Conservation (phyloP, 1,284 basidiomycete species). For the Cronartium quercuum region DNA sequence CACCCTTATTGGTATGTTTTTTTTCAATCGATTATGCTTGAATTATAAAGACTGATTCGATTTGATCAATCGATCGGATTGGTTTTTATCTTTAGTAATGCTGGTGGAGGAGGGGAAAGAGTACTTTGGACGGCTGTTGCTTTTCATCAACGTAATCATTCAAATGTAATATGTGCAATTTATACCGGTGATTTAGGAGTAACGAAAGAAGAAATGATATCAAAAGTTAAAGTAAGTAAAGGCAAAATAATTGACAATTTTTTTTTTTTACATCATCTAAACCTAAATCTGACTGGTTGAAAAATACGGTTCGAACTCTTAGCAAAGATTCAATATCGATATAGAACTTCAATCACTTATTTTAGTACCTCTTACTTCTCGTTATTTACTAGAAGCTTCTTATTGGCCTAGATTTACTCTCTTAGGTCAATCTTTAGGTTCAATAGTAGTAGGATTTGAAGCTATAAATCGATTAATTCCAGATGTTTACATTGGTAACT, state of each 20-base stretch:
- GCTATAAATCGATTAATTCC: constrained; percentile 66
- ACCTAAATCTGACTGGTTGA: background rate
- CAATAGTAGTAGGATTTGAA: constrained; percentile 73
- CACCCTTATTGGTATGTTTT: constrained; percentile 82
- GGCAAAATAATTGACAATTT: no score
- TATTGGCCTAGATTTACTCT: constrained; percentile 85
- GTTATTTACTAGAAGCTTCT: constrained; percentile 69
- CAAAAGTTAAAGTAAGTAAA: constrained; percentile 65
- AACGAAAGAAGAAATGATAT: constrained; percentile 73
- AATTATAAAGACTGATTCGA: background rate
- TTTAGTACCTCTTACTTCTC: constrained; percentile 69
- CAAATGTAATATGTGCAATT: constrained; percentile 67
- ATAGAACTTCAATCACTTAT: constrained; percentile 62
- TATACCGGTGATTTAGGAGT: constrained; percentile 82
- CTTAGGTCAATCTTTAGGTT: constrained; percentile 82
- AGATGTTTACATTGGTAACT: constrained; percentile 79
- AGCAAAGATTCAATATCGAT: constrained; percentile 77
- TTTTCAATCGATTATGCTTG: background rate
- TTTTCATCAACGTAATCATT: constrained; percentile 66
- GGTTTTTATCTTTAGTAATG: constrained; percentile 61
- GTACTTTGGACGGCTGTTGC: constrained; percentile 90
- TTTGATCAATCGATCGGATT: background rate
- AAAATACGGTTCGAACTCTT: background rate
- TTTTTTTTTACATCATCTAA: constrained; percentile 37
- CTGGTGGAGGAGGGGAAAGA: constrained; percentile 92